Evolutionary conservation across 2,329 filamentous ascomycete genomes (phyloP).

Genomic region (Boeremia exigua): DNA sequence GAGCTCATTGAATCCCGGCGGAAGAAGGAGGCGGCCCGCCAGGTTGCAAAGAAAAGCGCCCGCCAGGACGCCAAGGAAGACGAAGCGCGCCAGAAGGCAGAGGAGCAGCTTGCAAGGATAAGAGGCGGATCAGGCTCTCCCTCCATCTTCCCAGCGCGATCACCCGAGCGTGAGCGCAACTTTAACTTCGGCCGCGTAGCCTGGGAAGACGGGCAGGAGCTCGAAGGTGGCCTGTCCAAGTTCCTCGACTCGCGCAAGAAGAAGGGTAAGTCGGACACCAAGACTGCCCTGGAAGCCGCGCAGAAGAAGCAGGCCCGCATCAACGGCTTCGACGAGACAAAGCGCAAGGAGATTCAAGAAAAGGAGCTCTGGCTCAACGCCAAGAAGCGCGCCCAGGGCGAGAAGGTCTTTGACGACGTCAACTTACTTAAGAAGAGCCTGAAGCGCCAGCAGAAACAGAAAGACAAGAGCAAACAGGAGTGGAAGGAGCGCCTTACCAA

Average conservation of each 20-base stretch:
- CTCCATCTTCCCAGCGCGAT: conserved; percentile 54
- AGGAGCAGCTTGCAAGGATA: conserved; percentile 62
- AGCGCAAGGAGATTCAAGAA: conserved; percentile 85
- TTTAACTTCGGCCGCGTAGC: conserved; percentile 92
- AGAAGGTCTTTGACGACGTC: conserved; percentile 87
- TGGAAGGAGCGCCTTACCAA: conserved; percentile 63
- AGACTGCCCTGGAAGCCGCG: conserved; percentile 82
- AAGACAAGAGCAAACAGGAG: conserved; percentile 90
- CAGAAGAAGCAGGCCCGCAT: conserved; percentile 87
- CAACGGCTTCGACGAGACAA: conserved; percentile 74
- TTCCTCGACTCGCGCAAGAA: conserved; percentile 73
- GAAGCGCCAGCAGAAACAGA: conserved; percentile 87
- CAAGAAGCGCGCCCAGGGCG: conserved; percentile 85
- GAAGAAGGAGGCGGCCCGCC: conserved; percentile 84
- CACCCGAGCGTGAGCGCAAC: conserved; percentile 63
- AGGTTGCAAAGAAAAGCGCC: conserved; percentile 86
- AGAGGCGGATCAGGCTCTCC: conserved; percentile 66
- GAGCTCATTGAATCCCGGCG: conserved; percentile 90
- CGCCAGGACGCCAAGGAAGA: conserved; percentile 79
- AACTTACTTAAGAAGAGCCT: conserved; percentile 85
- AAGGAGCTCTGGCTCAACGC: conserved; percentile 96
- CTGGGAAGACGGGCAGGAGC: conserved; percentile 82
- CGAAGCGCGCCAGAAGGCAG: conserved; percentile 68
- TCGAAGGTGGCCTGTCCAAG: conserved; percentile 71
- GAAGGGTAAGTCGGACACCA: conserved; percentile 83